Base-by-base conservation (phyloP, 208 protist genomes). In the Leishmania braziliensis region DNA sequence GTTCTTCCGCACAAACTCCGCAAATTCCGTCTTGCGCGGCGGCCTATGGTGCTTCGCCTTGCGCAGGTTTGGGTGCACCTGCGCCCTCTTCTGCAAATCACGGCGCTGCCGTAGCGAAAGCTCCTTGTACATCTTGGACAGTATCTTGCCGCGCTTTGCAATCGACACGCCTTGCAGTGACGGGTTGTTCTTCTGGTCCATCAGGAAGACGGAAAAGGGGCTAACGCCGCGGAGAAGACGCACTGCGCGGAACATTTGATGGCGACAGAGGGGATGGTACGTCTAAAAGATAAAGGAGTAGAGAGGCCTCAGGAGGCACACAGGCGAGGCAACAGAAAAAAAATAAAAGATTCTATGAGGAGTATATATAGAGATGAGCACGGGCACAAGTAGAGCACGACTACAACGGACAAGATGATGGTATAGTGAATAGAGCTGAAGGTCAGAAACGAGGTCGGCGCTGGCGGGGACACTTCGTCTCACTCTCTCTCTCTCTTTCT, bases 141-240 rank as follows among this genome's bases (percentile, higher is more conserved):
- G 86, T 65, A 91, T 81, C 18, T 85, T 81, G 4, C 88, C 94
- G 5, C 94, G 90, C 65, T 94, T 87, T 3, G 75, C 87, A 58
- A 96, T 94, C 63, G 90, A 78, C 50, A 91, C 79, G 26, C 92
- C 94, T 68, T 95, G 86, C 63, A 97, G 86, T 6, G 79, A 84
- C 6, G 94, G 90, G 82, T 97, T 95, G 79, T 87, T 95, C 84
- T 93, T 95, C 79, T 97, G 91, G 72, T 97, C 94, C 91, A 96
- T 97, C 79, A 97, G 81, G 66, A 97, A 97, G 53, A 97, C 80
- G 33, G 94, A 90, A 83, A 95, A 97, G 23, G 93, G 94, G 86
- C 94, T 97, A 77, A 97, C 89, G 39, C 85, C 91, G 33, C 85
- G 86, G 18, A 93, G 82, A 29, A 93, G 20, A 60, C 87, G 85